A percentile compares a stretch with the other conserved stretches of the same genome.
Conservation (phyloP, 805 yeast genomes). For the Ogataea pignaliae region DNA sequence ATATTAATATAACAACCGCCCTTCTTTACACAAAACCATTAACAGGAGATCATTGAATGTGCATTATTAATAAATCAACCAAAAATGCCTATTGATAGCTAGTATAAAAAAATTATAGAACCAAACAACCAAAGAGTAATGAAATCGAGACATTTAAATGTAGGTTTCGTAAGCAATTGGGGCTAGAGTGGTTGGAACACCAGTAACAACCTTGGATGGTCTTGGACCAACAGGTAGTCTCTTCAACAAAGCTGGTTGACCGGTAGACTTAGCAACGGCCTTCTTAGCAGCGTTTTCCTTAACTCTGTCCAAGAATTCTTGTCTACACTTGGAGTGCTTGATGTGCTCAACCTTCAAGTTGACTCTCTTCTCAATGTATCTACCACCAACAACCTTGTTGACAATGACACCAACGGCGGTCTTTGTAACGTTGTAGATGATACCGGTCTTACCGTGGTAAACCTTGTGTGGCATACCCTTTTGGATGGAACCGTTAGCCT, state of each 20-base stretch:
- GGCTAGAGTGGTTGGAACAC: constrained; percentile 94
- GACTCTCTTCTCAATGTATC: constrained; percentile 98
- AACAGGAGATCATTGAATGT: too few species aligned
- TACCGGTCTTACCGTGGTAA: constrained; percentile 99
- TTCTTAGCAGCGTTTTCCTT: constrained; percentile 92
- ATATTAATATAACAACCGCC: too few species aligned
- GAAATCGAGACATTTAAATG: constrained; percentile 57
- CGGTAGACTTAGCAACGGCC: constrained; percentile 92
- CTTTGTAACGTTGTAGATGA: constrained; percentile 98
- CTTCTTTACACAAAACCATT: too few species aligned
- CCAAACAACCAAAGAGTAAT: neutral
- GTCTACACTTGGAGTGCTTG: constrained; percentile 99
- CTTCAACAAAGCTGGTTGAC: constrained; percentile 87
- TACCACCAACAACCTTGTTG: constrained; percentile 98
- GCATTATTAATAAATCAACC: too few species aligned
- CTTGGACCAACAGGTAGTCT: constrained; percentile 99
- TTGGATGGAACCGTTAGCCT: constrained; percentile 98
- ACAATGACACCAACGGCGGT: constrained; percentile 96
- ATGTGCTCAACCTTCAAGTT: constrained; percentile 98
- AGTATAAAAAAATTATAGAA: neutral
- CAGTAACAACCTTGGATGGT: constrained; percentile 78
- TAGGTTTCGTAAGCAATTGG: constrained; percentile 99
- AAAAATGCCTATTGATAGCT: neutral
- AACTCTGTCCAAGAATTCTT: constrained; percentile 98
- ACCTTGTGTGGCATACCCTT: constrained; percentile 99